phyloP scores from a whole-genome alignment of 2,329 filamentous ascomycete species.

The Apiospora phragmitis region DNA sequence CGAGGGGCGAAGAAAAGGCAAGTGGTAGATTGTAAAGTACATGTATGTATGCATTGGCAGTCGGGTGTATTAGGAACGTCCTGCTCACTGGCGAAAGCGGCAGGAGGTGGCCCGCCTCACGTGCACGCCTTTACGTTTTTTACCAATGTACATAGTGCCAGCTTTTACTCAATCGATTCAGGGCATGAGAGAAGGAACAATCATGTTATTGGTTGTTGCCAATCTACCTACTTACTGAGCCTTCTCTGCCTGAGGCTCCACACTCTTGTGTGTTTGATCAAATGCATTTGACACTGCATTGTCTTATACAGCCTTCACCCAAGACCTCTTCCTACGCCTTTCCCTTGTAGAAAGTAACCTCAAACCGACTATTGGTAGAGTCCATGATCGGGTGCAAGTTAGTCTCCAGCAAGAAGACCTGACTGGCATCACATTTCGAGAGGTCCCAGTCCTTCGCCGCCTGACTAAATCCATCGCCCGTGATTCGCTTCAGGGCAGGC shows the following conservation, averaged over 20 bases:
- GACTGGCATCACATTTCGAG: neutral
- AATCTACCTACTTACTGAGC: neutral
- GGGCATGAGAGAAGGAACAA: neutral
- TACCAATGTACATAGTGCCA: neutral
- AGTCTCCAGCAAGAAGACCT: conserved; percentile 1
- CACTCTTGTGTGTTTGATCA: neutral
- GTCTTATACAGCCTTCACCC: neutral
- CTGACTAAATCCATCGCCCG: conserved; percentile 21
- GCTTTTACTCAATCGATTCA: too few species aligned
- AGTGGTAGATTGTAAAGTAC: too few species aligned
- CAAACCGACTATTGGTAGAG: conserved; percentile 6
- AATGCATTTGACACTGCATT: neutral
- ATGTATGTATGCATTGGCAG: too few species aligned
- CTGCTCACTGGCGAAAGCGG: too few species aligned
- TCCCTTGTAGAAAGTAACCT: conserved; percentile 4
- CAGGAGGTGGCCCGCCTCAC: too few species aligned
- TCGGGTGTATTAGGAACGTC: too few species aligned
- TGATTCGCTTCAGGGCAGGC: conserved; percentile 18
- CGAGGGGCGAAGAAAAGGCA: too few species aligned
- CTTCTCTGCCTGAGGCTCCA: neutral
- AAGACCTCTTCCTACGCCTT: neutral
- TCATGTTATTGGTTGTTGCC: neutral
- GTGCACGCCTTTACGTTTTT: too few species aligned
- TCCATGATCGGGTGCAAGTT: conserved; percentile 2
- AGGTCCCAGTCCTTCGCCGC: conserved; percentile 18